Conservation (phyloP, 164 flowering plant genomes). For the Macadamia integrifolia region DNA sequence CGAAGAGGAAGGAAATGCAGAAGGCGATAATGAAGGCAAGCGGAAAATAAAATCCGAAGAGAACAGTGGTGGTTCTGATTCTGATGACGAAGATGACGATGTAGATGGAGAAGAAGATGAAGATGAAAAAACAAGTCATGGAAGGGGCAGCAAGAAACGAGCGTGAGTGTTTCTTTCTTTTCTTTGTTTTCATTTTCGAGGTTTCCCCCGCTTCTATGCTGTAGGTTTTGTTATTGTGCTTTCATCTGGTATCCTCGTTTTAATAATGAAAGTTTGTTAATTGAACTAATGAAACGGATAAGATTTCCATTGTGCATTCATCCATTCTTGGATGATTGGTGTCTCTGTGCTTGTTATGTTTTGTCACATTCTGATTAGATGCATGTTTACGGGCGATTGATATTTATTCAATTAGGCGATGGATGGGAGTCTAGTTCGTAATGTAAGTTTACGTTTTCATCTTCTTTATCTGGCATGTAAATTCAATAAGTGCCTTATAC, state of each 20-base stretch:
- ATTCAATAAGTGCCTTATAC: no score
- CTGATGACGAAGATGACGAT: conserved; percentile 9
- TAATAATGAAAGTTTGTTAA: not conserved
- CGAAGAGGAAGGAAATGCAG: conserved; percentile 16
- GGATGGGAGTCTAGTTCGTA: no score
- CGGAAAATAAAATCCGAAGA: not conserved
- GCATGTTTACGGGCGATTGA: not conserved
- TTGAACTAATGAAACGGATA: not conserved
- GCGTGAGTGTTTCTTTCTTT: not conserved
- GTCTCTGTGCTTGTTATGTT: not conserved
- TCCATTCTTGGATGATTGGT: not conserved
- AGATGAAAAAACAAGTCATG: conserved; percentile 16
- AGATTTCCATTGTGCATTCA: not conserved
- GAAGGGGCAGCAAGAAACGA: conserved; percentile 13
- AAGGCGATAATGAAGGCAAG: not conserved
- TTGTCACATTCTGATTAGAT: not conserved
- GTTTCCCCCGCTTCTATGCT: no score
- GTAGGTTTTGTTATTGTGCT: not conserved
- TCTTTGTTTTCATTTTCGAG: not conserved
- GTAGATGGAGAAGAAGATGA: conserved; percentile 21
- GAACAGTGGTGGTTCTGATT: conserved; percentile 11
- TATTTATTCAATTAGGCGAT: no score
- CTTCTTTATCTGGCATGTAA: no score
- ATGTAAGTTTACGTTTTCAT: no score
- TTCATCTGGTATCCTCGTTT: not conserved